These are phyloP conservation scores for Zygotorulaspora sp. DNA, from an alignment of 805 yeast genomes.

Conservation along the genomic window DNA sequence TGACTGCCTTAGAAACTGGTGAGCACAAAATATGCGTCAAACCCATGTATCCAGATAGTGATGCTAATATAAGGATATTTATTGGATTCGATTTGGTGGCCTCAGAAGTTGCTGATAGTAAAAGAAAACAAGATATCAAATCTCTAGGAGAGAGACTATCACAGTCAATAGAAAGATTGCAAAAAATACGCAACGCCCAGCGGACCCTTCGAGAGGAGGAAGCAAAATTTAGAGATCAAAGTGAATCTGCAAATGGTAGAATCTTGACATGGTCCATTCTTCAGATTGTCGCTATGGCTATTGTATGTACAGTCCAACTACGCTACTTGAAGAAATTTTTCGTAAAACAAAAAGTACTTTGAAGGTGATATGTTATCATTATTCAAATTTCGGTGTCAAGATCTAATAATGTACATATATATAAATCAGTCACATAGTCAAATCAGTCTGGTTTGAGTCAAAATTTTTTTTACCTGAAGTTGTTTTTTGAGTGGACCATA, in stretches of 20 bases:
- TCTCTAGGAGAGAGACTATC: slow-evolving; percentile 53
- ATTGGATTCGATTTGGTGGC: slow-evolving; percentile 71
- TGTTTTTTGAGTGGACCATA: too few relatives aligned
- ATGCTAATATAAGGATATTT: slow-evolving; percentile 59
- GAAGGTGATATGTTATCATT: slow-evolving; percentile 18
- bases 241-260: slow-evolving; percentile 69
- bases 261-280: slow-evolving; percentile 71
- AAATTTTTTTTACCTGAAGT: too few relatives aligned
- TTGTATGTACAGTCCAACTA: slow-evolving; percentile 72
- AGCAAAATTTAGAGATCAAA: slow-evolving; percentile 67
- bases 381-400: too few relatives aligned
- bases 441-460: too few relatives aligned
- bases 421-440: too few relatives aligned
- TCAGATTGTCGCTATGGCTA: slow-evolving; percentile 62
- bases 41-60: slow-evolving; percentile 40
- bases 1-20: slow-evolving; percentile 78
- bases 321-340: slow-evolving; percentile 75
- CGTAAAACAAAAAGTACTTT: slow-evolving; percentile 80
- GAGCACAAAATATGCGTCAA: slow-evolving; percentile 81
- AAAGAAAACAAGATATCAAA: slow-evolving; percentile 50
- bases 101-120: slow-evolving; percentile 58
- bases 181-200: slow-evolving; percentile 62
- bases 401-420: too few relatives aligned
- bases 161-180: slow-evolving; percentile 53
- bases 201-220: slow-evolving; percentile 61